phyloP scores from a whole-genome alignment of 2,329 filamentous ascomycete genomes.

The Beauveria sp. region DNA sequence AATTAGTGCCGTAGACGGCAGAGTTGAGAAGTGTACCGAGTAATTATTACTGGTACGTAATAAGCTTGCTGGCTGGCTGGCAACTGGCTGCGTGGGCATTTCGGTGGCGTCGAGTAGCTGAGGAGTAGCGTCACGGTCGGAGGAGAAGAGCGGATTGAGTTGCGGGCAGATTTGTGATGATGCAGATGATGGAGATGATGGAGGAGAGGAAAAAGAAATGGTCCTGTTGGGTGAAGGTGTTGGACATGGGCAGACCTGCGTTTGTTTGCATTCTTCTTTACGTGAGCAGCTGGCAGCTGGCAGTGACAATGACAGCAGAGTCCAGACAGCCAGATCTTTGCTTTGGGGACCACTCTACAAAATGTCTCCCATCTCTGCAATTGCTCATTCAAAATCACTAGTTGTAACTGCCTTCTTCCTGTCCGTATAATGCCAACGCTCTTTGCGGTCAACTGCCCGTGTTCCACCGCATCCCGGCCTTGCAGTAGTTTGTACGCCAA shows the following conservation, averaged over 20 bases:
- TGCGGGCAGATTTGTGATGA: background rate
- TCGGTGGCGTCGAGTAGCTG: constrained; percentile 2
- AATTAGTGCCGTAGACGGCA: too few species aligned
- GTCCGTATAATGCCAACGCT: background rate
- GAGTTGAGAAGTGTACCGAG: too few species aligned
- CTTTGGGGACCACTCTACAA: background rate
- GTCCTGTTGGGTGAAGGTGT: background rate
- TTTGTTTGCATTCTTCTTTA: background rate
- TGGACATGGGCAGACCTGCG: background rate
- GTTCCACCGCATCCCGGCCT: background rate
- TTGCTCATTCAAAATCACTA: background rate
- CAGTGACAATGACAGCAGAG: background rate
- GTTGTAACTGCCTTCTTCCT: background rate
- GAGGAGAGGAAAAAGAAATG: background rate
- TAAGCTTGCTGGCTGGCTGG: too few species aligned
- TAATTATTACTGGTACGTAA: too few species aligned
- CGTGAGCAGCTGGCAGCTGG: background rate
- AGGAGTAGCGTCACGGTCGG: background rate
- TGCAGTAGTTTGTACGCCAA: background rate
- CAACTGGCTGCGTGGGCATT: background rate
- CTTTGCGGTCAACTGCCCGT: background rate
- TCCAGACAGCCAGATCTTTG: background rate
- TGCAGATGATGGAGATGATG: background rate
- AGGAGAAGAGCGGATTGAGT: background rate
- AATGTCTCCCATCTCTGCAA: background rate